phyloP scores from a whole-genome alignment of 306 rosid genomes.

The Lotus japonicus region DNA sequence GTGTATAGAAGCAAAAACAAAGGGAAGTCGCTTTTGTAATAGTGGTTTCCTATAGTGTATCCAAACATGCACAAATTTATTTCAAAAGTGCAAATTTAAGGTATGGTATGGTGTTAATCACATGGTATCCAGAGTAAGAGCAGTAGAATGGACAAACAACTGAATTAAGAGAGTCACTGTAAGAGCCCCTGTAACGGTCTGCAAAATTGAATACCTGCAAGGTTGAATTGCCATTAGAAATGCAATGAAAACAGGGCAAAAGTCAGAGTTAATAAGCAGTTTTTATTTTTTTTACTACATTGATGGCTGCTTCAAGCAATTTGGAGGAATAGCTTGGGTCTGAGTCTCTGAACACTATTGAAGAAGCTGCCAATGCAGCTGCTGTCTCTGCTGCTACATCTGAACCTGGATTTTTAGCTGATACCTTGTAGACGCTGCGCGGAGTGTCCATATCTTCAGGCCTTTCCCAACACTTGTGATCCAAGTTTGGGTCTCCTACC shows the following conservation, averaged over 20 bases:
- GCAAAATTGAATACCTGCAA: slow-evolving; percentile 71
- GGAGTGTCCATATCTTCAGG: slow-evolving; percentile 95
- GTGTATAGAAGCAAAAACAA: too few species aligned
- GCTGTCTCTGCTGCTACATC: slow-evolving; percentile 89
- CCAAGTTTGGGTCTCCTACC: slow-evolving; percentile 85
- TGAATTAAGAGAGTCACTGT: slow-evolving; percentile 65
- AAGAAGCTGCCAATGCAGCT: slow-evolving; percentile 88
- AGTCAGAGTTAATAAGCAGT: too few species aligned
- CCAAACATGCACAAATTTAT: too few species aligned
- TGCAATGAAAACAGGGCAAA: background rate
- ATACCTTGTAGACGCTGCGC: slow-evolving; percentile 60
- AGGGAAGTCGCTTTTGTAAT: too few species aligned
- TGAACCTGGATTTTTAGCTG: slow-evolving; percentile 73
- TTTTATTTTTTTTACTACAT: too few species aligned
- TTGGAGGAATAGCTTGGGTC: slow-evolving; percentile 57
- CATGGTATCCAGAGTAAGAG: slow-evolving; percentile 86
- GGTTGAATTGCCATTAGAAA: background rate
- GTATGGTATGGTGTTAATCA: slow-evolving; percentile 12
- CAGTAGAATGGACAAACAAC: slow-evolving; percentile 88
- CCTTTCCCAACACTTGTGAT: slow-evolving; percentile 90
- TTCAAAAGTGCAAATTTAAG: background rate
- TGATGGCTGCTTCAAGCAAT: slow-evolving; percentile 63
- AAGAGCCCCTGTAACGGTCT: slow-evolving; percentile 75
- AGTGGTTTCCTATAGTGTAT: too few species aligned
- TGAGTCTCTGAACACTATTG: slow-evolving; percentile 67